A percentile compares a stretch with the other conserved stretches of the same genome.
phyloP scores from a whole-genome alignment of 768 basidiomycete species.

The Crucibulum laeve region DNA sequence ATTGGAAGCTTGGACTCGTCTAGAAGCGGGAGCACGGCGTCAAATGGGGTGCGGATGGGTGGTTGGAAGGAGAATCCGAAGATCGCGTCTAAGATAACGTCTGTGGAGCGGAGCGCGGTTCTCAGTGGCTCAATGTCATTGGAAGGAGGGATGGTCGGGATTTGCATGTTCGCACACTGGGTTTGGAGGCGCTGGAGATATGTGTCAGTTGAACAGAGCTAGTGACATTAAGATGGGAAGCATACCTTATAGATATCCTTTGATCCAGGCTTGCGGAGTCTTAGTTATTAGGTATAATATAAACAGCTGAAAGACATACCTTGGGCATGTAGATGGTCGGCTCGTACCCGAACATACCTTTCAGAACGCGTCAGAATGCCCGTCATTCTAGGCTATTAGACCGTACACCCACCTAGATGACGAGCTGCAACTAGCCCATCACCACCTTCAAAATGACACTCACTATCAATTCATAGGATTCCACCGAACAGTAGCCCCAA shows the following conservation, averaged over 20 bases:
- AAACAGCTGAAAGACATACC: slow-evolving; percentile 31
- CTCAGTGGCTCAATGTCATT: slow-evolving; percentile 41
- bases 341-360: slow-evolving; percentile 91
- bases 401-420: slow-evolving; percentile 67
- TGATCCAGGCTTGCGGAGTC: slow-evolving; percentile 66
- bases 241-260: slow-evolving; percentile 89
- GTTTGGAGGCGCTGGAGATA: slow-evolving; percentile 61
- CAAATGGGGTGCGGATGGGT: slow-evolving; percentile 87
- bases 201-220: neutral
- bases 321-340: slow-evolving; percentile 94
- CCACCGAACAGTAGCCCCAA: neutral
- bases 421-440: slow-evolving; percentile 96
- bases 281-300: neutral
- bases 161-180: slow-evolving; percentile 88
- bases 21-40: slow-evolving; percentile 65
- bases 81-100: slow-evolving; percentile 91
- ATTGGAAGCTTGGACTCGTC: slow-evolving; percentile 68
- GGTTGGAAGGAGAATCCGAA: slow-evolving; percentile 98
- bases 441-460: slow-evolving; percentile 47
- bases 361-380: neutral
- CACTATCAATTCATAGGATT: neutral
- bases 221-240: neutral
- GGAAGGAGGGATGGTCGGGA: slow-evolving; percentile 60
- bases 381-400: too few relatives aligned
- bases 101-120: slow-evolving; percentile 50